A percentile compares a stretch with the other conserved stretches of the same genome.
These are phyloP conservation scores for Macadamia integrifolia DNA, from an alignment of 164 flowering plant genomes.

Conservation along the genomic window DNA sequence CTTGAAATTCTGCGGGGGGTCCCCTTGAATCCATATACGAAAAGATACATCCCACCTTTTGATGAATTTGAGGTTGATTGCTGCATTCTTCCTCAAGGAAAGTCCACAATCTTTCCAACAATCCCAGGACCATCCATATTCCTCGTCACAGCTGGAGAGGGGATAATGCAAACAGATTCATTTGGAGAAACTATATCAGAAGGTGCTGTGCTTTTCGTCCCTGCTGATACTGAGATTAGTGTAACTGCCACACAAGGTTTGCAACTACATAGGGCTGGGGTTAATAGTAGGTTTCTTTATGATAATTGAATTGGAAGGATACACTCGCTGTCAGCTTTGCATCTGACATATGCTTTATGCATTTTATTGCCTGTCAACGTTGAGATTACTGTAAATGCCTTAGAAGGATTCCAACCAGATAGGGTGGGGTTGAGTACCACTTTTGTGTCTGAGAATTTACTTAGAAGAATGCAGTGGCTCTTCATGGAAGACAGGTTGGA, in stretches of 20 bases:
- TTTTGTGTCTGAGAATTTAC: no score
- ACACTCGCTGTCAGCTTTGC: no score
- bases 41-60: conserved; percentile 71
- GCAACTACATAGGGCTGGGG: conserved; percentile 67
- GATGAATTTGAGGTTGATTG: conserved; percentile 92
- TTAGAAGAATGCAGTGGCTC: no score
- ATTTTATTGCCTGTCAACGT: no score
- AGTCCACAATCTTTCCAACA: conserved; percentile 48
- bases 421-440: no score
- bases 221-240: conserved; percentile 45
- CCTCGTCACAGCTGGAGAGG: conserved; percentile 53
- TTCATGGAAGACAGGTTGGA: no score
- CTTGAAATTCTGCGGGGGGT: conserved; percentile 74
- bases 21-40: conserved; percentile 40
- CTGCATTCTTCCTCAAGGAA: conserved; percentile 49
- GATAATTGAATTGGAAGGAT: no score
- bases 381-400: no score
- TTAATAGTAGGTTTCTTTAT: conserved; percentile 50
- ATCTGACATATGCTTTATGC: no score
- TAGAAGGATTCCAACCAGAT: no score
- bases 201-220: conserved; percentile 69
- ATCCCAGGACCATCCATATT: conserved; percentile 71
- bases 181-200: conserved; percentile 22
- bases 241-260: conserved; percentile 33
- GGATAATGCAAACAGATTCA: conserved; percentile 30